Evolutionary conservation across 345 rosid genomes (phyloP), one percentile per base, ranked within the genome.

Genomic region (Euphorbia pulcherrima): DNA sequence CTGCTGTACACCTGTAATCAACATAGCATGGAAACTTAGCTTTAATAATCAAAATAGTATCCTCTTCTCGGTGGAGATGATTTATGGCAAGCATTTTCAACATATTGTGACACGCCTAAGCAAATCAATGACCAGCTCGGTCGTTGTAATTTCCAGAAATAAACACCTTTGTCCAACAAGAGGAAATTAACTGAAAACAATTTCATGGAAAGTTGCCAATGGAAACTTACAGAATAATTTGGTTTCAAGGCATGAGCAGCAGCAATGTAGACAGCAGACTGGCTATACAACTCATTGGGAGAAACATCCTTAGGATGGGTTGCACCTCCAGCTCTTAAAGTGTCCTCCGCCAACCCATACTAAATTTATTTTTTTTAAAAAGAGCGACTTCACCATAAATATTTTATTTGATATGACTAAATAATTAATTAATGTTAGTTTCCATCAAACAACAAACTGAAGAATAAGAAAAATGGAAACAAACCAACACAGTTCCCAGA

Each of bases 231-330:
- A 13, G 97, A 91, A 75, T 94, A 94, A 80, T 85, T 92, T 77
- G 99, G 97, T 79, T 90, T 94, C 80, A 94, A 68, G 11, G 99
- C 91, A 83, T 92, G 99, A 75, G 99, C 99, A 80, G 97, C 92
- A 47, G 97, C 97, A 74, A 94, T 94, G 74, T 92, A 94, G 73
- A 94, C 84, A 54, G 99, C 97, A 62, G 99, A 94, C 72, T 89
- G 99, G 81, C 97, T 83, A 69, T 94, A 94, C 72, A 92, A 75
- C 80, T 94, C 99, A 86, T 90, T 85, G 8, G 90, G 96, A 60
- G 92, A 82, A 76, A 91, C 79, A 50, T 91, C 89, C 74, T 86
- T 89, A 50, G 84, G 73, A 68, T 79, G 86, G 35, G 80, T 67
- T 39, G 87, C 74, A 61, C 88, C 96, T 68, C 92, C 95, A 6